Conservation (phyloP, 106 monocot genomes). For the Platanthera zijinensis region DNA sequence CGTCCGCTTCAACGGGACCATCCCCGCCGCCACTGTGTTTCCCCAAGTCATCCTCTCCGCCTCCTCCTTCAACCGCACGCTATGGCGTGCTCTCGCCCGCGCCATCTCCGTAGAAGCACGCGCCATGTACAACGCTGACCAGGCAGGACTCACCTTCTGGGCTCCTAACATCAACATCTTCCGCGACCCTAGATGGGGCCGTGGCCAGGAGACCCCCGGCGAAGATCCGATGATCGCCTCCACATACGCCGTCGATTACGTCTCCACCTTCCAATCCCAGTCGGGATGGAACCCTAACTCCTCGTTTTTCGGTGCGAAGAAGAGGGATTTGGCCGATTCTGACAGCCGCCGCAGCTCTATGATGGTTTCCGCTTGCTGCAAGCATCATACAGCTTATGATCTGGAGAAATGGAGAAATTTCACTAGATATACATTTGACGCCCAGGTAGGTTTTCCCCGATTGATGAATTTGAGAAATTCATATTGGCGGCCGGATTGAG, state of each 20-base stretch:
- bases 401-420: conserved; percentile 73
- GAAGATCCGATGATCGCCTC: conserved; percentile 67
- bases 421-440: conserved; percentile 75
- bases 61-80: conserved; percentile 71
- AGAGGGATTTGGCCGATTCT: neutral
- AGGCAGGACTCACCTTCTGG: conserved; percentile 97
- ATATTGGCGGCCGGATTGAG: neutral
- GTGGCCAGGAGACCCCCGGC: conserved; percentile 93
- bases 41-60: conserved; percentile 79
- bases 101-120: conserved; percentile 65
- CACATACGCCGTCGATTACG: conserved; percentile 62
- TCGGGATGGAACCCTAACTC: neutral
- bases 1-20: conserved; percentile 45
- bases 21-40: conserved; percentile 70
- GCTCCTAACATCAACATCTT: conserved; percentile 93
- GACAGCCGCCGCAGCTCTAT: conserved; percentile 11
- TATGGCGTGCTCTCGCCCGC: conserved; percentile 45
- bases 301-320: conserved; percentile 5
- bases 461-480: neutral
- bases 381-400: conserved; percentile 93
- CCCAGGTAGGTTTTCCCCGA: conserved; percentile 37
- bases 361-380: conserved; percentile 98
- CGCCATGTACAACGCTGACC: conserved; percentile 67
- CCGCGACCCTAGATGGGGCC: conserved; percentile 89
- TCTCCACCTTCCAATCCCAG: conserved; percentile 46